Percentiles rank a stretch among this genome's conserved stretches.
Conservation (phyloP, 2,329 filamentous ascomycete species). For the Verticillium dahliae region DNA sequence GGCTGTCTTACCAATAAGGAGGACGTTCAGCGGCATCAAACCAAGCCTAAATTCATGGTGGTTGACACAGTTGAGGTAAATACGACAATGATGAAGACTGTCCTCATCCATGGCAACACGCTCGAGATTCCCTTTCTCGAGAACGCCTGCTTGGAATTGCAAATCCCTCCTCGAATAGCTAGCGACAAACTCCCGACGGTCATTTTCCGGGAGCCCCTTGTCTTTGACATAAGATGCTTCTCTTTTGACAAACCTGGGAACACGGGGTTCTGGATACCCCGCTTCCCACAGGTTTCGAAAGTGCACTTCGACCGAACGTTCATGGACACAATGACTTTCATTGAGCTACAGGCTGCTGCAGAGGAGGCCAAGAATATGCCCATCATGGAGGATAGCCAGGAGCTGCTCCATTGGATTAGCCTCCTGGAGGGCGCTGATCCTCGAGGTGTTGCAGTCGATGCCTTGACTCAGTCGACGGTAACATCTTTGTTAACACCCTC, state of each 20-base stretch:
- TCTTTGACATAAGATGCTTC: slow-evolving; percentile 76
- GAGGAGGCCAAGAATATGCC: slow-evolving; percentile 44
- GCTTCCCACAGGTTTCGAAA: slow-evolving; percentile 72
- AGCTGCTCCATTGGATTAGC: slow-evolving; percentile 54
- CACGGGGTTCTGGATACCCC: slow-evolving; percentile 63
- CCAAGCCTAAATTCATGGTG: slow-evolving; percentile 56
- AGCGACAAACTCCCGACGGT: slow-evolving; percentile 34
- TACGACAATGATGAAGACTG: slow-evolving; percentile 39
- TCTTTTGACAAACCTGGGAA: slow-evolving; percentile 69
- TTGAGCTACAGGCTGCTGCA: slow-evolving; percentile 63
- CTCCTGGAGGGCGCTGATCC: slow-evolving; percentile 52
- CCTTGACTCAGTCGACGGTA: slow-evolving; percentile 36
- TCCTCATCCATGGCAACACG: slow-evolving; percentile 42
- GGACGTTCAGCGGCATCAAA: slow-evolving; percentile 42
- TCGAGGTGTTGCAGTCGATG: slow-evolving; percentile 32
- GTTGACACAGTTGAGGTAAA: slow-evolving; percentile 58
- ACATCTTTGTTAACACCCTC: slow-evolving; percentile 14
- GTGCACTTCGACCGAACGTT: slow-evolving; percentile 70
- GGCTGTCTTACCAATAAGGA: slow-evolving; percentile 68
- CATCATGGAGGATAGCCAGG: slow-evolving; percentile 48
- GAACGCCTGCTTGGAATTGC: slow-evolving; percentile 36
- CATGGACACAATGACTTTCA: slow-evolving; percentile 61
- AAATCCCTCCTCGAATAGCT: slow-evolving; percentile 37
- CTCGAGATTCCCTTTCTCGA: slow-evolving; percentile 27
- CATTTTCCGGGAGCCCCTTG: slow-evolving; percentile 63